Percentiles rank a stretch among this genome's conserved stretches.
phyloP scores from a whole-genome alignment of 2,329 filamentous ascomycete species.

The Diaporthe citrichinensis region DNA sequence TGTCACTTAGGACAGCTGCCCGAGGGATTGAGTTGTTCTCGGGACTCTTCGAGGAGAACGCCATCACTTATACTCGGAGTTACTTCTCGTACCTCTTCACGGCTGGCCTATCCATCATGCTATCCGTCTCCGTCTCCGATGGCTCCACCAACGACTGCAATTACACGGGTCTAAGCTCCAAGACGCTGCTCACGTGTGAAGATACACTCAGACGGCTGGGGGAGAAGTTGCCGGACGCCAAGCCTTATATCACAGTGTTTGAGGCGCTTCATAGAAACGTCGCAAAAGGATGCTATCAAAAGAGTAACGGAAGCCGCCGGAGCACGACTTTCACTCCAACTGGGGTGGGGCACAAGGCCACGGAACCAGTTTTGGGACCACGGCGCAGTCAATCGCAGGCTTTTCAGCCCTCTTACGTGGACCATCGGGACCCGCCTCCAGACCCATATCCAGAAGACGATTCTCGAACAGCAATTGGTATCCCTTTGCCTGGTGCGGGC shows the following conservation, averaged over 20 bases:
- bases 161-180: not conserved
- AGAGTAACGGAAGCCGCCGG: not conserved
- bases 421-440: not conserved
- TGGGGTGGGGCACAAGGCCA: not conserved
- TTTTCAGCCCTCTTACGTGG: not conserved
- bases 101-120: conserved; percentile 7
- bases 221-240: not conserved
- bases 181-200: not conserved
- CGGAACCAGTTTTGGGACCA: not conserved
- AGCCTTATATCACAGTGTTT: not conserved
- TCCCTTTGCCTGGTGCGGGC: not conserved
- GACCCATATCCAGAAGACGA: not conserved
- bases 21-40: conserved; percentile 1
- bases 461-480: not conserved
- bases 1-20: not conserved
- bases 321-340: no score
- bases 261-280: not conserved
- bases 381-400: not conserved
- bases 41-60: not conserved
- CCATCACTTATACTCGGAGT: conserved; percentile 17
- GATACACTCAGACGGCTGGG: not conserved
- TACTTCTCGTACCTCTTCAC: conserved; percentile 13
- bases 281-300: not conserved
- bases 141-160: not conserved
- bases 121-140: not conserved